Evolutionary conservation across 2,329 filamentous ascomycete species (phyloP).

Genomic region (Hymenoscyphus salicellus): DNA sequence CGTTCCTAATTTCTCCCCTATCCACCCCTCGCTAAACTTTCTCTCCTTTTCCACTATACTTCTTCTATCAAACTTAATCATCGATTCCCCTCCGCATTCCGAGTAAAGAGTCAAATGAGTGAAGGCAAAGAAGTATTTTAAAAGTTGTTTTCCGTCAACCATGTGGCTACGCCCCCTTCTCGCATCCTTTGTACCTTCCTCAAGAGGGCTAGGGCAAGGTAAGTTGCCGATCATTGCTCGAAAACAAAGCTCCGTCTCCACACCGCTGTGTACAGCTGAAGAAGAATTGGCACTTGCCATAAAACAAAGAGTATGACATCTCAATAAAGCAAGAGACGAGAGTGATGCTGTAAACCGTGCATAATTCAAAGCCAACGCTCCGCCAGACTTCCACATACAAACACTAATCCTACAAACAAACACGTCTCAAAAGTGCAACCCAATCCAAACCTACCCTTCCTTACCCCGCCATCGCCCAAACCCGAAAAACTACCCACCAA

Average conservation of each 20-base stretch:
- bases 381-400: background rate
- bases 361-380: background rate
- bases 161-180: background rate
- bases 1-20: too few species aligned
- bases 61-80: too few species aligned
- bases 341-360: background rate
- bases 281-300: background rate
- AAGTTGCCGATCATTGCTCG: background rate
- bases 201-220: background rate
- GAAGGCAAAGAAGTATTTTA: too few species aligned
- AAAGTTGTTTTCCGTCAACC: too few species aligned
- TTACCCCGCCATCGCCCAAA: background rate
- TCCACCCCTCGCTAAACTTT: too few species aligned
- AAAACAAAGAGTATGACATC: background rate
- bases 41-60: too few species aligned
- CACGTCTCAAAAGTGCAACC: constrained; percentile 7
- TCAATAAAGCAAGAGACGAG: background rate
- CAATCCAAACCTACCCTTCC: background rate
- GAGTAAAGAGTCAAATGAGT: too few species aligned
- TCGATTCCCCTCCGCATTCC: too few species aligned
- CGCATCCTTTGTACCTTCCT: background rate
- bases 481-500: constrained; percentile 46
- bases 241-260: background rate
- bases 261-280: background rate
- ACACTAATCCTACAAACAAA: constrained; percentile 19